Conservation (phyloP, 1,284 basidiomycete genomes). For the Exsudoporus floridanus region DNA sequence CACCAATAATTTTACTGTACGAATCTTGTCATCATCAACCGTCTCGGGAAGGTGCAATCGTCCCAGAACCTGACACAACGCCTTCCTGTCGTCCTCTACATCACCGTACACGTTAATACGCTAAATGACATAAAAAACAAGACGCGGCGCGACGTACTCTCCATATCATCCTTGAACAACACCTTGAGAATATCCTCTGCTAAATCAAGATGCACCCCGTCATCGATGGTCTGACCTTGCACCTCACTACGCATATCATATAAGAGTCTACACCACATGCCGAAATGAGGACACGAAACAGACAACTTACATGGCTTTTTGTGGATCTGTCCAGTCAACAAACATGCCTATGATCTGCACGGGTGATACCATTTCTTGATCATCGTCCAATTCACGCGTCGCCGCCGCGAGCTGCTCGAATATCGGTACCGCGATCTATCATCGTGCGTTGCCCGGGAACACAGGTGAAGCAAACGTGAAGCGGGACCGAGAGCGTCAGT, state of each 20-base stretch:
- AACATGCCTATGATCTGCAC: slow-evolving; percentile 83
- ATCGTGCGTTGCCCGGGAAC: background rate
- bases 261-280: background rate
- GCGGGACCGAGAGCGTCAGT: background rate
- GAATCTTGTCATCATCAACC: slow-evolving; percentile 67
- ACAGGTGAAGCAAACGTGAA: background rate
- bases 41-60: slow-evolving; percentile 77
- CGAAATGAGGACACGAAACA: background rate
- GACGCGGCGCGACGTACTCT: slow-evolving; percentile 38
- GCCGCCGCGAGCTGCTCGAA: slow-evolving; percentile 70
- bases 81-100: slow-evolving; percentile 78
- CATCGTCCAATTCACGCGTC: slow-evolving; percentile 73
- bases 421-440: slow-evolving; percentile 75
- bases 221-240: slow-evolving; percentile 43
- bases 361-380: slow-evolving; percentile 79
- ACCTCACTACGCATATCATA: slow-evolving; percentile 36
- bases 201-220: slow-evolving; percentile 74
- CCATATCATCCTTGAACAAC: slow-evolving; percentile 48
- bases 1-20: slow-evolving; percentile 63
- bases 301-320: slow-evolving; percentile 67
- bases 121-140: background rate
- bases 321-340: slow-evolving; percentile 92
- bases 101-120: background rate
- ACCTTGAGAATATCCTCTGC: slow-evolving; percentile 72
- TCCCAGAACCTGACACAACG: slow-evolving; percentile 74